Base-by-base conservation (phyloP, 2,329 filamentous ascomycete species). In the Zymoseptoria passerinii region DNA sequence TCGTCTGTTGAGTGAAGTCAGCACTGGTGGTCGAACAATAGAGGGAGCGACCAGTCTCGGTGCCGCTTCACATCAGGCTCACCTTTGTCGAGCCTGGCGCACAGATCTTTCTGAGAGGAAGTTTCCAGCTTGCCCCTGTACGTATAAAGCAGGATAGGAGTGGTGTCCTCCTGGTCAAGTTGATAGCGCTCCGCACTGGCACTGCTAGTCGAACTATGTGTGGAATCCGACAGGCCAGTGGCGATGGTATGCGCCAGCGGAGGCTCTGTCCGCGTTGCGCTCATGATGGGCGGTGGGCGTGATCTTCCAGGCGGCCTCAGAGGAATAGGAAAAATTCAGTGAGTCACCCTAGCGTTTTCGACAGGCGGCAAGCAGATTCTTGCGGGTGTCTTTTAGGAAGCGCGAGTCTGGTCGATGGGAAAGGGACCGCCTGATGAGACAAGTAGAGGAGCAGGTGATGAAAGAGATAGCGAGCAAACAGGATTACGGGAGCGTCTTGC, bases 181-280 rank as follows among this genome's bases (percentile, higher is more conserved):
- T 70, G 69, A 60, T 78, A 78, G 44, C 68, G 63, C 55, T 67
- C 66, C 4, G 71, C 70, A 49, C 75, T 73, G 56, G 68, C 72
- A 54, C 73, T 76, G 28, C 71, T 73, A 51, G 71, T 72, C 28
- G 72, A 64, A 55, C 64, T 70, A 55, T 71, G 70, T 28, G 76
- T 76, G n/a, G 76, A 77, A 52, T 70, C 69, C 52, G 73, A 75
- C 60, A 77, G 72, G 70, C 76, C 77, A 49, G 75, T 78, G 56
- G 63, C 56, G 58, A 63, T 62, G 55, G 63, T 63, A 55, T 58
- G 61, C 58, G 57, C 57, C 55, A 52, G n/a, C 13, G 35, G 35
- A 4, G 57, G 53, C 48, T 64, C 56, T 59, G 59, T 58, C 54
- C 55, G 60, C 28, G 63, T 55, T 29, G 63, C 53, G 58, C 58